Evolutionary conservation across 148 eudicot species (phyloP).

Genomic region (Selenicereus undatus): DNA sequence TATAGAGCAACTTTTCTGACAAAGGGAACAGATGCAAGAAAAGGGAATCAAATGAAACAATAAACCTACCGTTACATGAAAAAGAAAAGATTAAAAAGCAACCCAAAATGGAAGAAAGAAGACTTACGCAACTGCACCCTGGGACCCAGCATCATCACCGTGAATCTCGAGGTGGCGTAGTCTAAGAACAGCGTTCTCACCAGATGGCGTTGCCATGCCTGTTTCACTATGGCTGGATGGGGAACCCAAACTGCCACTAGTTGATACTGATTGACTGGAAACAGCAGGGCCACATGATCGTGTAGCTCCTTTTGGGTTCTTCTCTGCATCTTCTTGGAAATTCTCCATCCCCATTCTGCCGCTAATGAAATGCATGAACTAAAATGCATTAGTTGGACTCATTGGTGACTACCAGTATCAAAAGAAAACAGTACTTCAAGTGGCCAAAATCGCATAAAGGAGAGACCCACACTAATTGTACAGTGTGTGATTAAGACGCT

Average conservation of each 20-base stretch:
- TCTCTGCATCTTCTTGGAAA: conserved; percentile 45
- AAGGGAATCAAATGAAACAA: not conserved
- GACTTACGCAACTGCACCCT: conserved; percentile 61
- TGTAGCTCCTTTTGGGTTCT: conserved; percentile 41
- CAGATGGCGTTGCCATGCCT: conserved; percentile 62
- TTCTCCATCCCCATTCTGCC: conserved; percentile 44
- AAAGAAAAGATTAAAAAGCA: not conserved
- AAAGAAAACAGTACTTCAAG: not conserved
- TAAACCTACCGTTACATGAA: not conserved
- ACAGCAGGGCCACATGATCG: conserved; percentile 70
- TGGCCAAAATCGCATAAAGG: not conserved
- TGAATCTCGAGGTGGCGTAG: conserved; percentile 76
- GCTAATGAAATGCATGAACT: not conserved
- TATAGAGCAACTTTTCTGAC: not conserved
- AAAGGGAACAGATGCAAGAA: not conserved
- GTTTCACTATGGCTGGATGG: conserved; percentile 70
- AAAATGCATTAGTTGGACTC: not conserved
- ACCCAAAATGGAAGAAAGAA: not conserved
- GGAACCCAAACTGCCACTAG: conserved; percentile 86
- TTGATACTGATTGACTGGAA: conserved; percentile 87
- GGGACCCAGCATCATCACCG: conserved; percentile 63
- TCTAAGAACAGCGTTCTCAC: conserved; percentile 55
- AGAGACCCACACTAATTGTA: not conserved
- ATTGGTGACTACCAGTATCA: not conserved
- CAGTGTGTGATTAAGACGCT: no score